A percentile compares a stretch with the other conserved stretches of the same genome.
phyloP scores from a whole-genome alignment of 108 stramenopile species.

The Tribonema minus region DNA sequence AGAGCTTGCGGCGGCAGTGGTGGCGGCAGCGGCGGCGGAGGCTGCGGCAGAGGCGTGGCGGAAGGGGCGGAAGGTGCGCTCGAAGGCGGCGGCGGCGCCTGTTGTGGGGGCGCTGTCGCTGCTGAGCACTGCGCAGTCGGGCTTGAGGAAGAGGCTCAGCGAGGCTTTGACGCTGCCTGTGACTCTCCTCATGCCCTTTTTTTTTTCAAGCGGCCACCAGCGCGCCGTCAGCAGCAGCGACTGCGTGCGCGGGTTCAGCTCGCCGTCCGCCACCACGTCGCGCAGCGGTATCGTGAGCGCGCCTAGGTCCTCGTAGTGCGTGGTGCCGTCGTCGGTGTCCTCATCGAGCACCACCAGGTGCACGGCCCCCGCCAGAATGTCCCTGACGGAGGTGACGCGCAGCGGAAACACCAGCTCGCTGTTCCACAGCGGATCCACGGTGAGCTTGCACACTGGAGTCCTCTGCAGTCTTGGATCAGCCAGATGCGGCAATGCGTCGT shows the following conservation, averaged over 20 bases:
- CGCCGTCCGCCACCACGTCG: conserved; percentile 15
- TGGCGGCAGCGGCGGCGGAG: too few species aligned
- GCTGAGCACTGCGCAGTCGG: conserved; percentile 8
- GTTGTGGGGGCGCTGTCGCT: background rate
- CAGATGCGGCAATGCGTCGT: background rate
- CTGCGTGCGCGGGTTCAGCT: conserved; percentile 24
- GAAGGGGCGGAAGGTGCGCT: too few species aligned
- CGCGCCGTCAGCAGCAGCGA: conserved; percentile 31
- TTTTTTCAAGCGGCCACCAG: conserved; percentile 20
- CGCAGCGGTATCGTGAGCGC: background rate
- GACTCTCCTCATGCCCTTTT: conserved; percentile 1
- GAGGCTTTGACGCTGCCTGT: conserved; percentile 18
- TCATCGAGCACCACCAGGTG: conserved; percentile 21
- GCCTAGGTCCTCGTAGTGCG: conserved; percentile 28
- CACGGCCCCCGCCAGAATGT: conserved; percentile 9
- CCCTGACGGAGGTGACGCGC: conserved; percentile 7
- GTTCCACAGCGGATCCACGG: conserved; percentile 36
- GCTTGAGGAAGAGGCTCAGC: conserved; percentile 15
- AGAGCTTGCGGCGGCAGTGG: too few species aligned
- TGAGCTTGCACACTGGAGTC: conserved; percentile 34
- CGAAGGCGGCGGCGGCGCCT: background rate
- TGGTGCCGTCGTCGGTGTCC: conserved; percentile 15
- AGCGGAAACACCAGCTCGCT: conserved; percentile 28
- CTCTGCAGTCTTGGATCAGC: conserved; percentile 2
- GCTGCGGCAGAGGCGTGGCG: too few species aligned